phyloP scores from a whole-genome alignment of 306 rosid genomes.

The Cercis canadensis region DNA sequence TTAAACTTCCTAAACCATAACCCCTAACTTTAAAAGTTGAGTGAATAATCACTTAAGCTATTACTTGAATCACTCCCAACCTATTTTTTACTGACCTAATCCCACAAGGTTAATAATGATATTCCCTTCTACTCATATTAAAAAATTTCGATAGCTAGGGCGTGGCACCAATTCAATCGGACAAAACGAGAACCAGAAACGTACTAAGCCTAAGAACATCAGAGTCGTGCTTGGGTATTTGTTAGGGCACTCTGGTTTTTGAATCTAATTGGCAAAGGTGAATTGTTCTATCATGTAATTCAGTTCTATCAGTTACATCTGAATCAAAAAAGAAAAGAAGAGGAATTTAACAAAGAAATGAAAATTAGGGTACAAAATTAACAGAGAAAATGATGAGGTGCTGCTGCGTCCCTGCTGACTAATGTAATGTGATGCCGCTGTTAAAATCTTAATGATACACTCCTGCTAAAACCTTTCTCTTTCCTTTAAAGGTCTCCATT shows the following conservation, averaged over 20 bases:
- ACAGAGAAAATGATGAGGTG: slow-evolving; percentile 50
- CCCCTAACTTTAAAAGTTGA: too few species aligned
- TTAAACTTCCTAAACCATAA: too few species aligned
- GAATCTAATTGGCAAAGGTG: slow-evolving; percentile 41
- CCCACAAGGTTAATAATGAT: too few species aligned
- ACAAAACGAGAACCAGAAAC: neutral
- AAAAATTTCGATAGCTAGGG: too few species aligned
- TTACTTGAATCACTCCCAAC: too few species aligned
- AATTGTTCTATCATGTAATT: slow-evolving; percentile 70
- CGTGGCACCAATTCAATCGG: too few species aligned
- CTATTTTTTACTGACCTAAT: too few species aligned
- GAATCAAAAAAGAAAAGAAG: slow-evolving; percentile 38
- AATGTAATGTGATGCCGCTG: slow-evolving; percentile 52
- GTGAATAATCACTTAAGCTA: too few species aligned
- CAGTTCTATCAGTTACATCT: slow-evolving; percentile 80
- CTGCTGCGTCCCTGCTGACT: slow-evolving; percentile 54
- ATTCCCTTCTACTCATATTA: too few species aligned
- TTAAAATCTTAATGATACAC: slow-evolving; percentile 64
- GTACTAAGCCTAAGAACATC: neutral
- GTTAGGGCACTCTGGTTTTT: neutral
- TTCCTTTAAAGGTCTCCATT: slow-evolving; percentile 48
- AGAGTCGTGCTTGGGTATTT: neutral
- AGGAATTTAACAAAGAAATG: slow-evolving; percentile 49
- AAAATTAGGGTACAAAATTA: slow-evolving; percentile 73
- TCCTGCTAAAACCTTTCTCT: slow-evolving; percentile 49